These are phyloP conservation scores for Anthostomella pinea DNA, from an alignment of 2,329 filamentous ascomycete genomes.

Conservation along the genomic window DNA sequence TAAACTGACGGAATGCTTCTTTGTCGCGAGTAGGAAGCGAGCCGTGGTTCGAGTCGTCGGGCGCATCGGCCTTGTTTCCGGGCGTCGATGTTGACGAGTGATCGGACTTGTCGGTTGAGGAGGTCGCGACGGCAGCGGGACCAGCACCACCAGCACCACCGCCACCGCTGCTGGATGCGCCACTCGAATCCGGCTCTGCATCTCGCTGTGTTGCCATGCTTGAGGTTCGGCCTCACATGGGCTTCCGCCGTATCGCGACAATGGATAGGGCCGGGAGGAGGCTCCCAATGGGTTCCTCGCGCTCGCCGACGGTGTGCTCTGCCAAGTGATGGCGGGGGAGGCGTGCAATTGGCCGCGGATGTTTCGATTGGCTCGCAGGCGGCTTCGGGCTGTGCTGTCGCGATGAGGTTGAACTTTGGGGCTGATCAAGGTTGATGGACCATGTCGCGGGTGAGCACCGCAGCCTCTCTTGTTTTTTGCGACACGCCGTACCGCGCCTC, in stretches of 20 bases:
- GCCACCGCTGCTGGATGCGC: slow-evolving; percentile 17
- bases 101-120: slow-evolving; percentile 28
- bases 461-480: too few relatives aligned
- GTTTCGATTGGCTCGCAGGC: too few relatives aligned
- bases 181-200: slow-evolving; percentile 23
- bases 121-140: slow-evolving; percentile 16
- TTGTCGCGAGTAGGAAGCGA: slow-evolving; percentile 47
- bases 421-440: too few relatives aligned
- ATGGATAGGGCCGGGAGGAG: slow-evolving; percentile 7
- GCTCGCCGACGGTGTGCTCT: too few relatives aligned
- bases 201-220: slow-evolving; percentile 32
- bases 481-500: too few relatives aligned
- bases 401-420: too few relatives aligned
- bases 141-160: too few relatives aligned
- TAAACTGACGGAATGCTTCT: slow-evolving; percentile 51
- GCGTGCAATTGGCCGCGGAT: too few relatives aligned
- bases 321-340: too few relatives aligned
- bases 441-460: too few relatives aligned
- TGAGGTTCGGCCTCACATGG: slow-evolving; percentile 17
- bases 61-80: slow-evolving; percentile 31
- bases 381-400: too few relatives aligned
- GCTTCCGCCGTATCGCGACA: slow-evolving; percentile 8
- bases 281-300: slow-evolving; percentile 1
- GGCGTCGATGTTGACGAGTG: slow-evolving; percentile 31
- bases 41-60: slow-evolving; percentile 28